phyloP scores from a whole-genome alignment of 140 eudicot species.

The Bidens hawaiensis region DNA sequence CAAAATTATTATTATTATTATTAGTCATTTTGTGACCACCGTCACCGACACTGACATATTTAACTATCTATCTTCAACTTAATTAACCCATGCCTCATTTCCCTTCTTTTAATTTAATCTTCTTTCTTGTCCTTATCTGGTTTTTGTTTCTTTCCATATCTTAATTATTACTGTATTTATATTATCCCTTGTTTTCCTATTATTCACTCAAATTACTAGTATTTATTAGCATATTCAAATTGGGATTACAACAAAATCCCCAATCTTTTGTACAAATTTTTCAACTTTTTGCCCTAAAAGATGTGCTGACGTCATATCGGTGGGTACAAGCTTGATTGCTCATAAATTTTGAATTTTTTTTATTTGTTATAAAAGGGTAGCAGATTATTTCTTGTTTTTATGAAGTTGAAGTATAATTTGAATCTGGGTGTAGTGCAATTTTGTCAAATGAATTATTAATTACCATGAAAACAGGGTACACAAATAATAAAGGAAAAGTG shows the following conservation, averaged over 20 bases:
- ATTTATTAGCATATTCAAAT: too few species aligned
- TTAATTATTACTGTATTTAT: constrained; percentile 1
- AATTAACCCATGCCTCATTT: not conserved
- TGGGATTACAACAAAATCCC: too few species aligned
- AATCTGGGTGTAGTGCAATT: not conserved
- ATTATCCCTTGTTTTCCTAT: too few species aligned
- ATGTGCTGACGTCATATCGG: constrained; percentile 2
- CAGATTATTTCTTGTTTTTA: constrained; percentile 2
- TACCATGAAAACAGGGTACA: constrained; percentile 8
- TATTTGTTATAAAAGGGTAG: not conserved
- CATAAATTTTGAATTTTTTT: not conserved
- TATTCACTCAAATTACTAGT: too few species aligned
- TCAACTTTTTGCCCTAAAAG: not conserved
- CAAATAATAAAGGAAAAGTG: constrained; percentile 11
- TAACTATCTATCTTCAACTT: not conserved
- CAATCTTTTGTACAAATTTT: too few species aligned
- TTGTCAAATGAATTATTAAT: not conserved
- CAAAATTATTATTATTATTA: too few species aligned
- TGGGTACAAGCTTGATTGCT: constrained; percentile 1
- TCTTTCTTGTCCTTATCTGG: constrained; percentile 9
- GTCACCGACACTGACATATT: constrained; percentile 27
- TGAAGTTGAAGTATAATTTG: not conserved
- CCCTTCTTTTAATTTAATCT: not conserved
- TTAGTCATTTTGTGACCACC: not conserved
- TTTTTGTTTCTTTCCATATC: not conserved